Percentiles rank a stretch among this genome's conserved stretches.
Conservation (phyloP, 2,329 filamentous ascomycete species). For the Verticillium albo-atrum region DNA sequence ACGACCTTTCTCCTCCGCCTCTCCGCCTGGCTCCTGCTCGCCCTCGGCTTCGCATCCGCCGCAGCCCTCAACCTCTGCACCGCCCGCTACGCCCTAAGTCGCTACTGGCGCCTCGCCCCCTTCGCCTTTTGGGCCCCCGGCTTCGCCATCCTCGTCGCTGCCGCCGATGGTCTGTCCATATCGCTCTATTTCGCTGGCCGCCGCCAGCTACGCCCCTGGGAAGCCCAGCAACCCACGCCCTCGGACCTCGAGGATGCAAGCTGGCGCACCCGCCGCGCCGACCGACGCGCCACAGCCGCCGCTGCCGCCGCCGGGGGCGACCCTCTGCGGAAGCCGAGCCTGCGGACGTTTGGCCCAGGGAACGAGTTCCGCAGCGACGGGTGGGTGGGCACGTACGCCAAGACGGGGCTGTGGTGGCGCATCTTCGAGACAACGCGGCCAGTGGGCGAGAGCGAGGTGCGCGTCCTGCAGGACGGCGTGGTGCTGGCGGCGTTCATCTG, state of each 20-base stretch:
- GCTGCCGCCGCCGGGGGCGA: slow-evolving; percentile 12
- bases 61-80: slow-evolving; percentile 26
- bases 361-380: slow-evolving; percentile 17
- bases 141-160: slow-evolving; percentile 25
- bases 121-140: slow-evolving; percentile 29
- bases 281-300: slow-evolving; percentile 9
- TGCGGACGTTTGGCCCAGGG: slow-evolving; percentile 20
- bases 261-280: slow-evolving; percentile 6
- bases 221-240: slow-evolving; percentile 15
- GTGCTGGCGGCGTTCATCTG: slow-evolving; percentile 19
- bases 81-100: slow-evolving; percentile 7
- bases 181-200: slow-evolving; percentile 23
- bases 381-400: slow-evolving; percentile 15
- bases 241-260: slow-evolving; percentile 26
- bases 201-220: slow-evolving; percentile 34
- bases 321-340: slow-evolving; percentile 13
- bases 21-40: slow-evolving; percentile 15
- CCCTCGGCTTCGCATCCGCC: slow-evolving; percentile 22
- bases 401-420: slow-evolving; percentile 12
- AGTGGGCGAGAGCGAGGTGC: slow-evolving; percentile 18
- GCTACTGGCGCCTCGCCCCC: slow-evolving; percentile 21
- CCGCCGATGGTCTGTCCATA: slow-evolving; percentile 31
- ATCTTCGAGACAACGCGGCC: slow-evolving; percentile 15
- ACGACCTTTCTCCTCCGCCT: slow-evolving; percentile 23
- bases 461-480: slow-evolving; percentile 22